Percentiles rank a stretch among this genome's conserved stretches.
Conservation (phyloP, 1,284 basidiomycete genomes). For the Puccinia hordei region DNA sequence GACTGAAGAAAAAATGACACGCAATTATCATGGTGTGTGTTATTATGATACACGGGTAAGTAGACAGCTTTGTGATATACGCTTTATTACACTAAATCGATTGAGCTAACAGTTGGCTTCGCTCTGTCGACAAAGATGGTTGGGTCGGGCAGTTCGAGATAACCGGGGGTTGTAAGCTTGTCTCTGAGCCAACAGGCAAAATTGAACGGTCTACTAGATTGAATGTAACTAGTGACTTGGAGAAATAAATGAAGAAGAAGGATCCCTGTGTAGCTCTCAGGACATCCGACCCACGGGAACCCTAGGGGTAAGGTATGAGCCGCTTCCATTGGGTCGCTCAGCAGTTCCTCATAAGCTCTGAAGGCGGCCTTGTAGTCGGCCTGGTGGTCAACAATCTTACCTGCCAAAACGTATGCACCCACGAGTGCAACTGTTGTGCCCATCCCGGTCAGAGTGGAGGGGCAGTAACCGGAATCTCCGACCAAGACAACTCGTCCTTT, state of each 20-base stretch:
- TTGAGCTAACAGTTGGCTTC: background rate
- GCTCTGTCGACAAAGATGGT: background rate
- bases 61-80: background rate
- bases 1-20: no score
- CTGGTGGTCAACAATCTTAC: constrained; percentile 52
- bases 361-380: constrained; percentile 36
- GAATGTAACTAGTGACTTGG: background rate
- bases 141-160: background rate
- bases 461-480: constrained; percentile 54
- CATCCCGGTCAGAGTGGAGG: constrained; percentile 54
- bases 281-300: constrained; percentile 4
- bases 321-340: constrained; percentile 31
- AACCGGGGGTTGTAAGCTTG: background rate
- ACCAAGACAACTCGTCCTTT: constrained; percentile 53
- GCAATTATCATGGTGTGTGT: no score
- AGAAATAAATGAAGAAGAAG: constrained; percentile 4
- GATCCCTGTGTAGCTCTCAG: background rate
- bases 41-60: no score
- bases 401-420: constrained; percentile 54
- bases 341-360: constrained; percentile 52
- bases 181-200: background rate
- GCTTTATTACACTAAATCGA: background rate
- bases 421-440: constrained; percentile 53
- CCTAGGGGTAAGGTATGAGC: background rate
- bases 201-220: background rate